Evolutionary conservation across 768 basidiomycete species (phyloP).

Genomic region (Zangia roseola): DNA sequence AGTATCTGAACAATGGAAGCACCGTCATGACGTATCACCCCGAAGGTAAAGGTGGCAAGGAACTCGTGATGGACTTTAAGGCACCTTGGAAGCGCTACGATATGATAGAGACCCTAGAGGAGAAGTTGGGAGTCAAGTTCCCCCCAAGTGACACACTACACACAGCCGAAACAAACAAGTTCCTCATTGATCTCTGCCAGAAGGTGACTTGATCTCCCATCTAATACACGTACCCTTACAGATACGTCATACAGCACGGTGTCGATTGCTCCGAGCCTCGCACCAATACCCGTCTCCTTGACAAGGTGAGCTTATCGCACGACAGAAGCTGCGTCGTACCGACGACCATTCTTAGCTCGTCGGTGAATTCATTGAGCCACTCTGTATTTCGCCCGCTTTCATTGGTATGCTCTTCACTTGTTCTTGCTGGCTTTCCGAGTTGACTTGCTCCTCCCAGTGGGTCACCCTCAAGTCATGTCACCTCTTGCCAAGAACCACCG

Average conservation of each 20-base stretch:
- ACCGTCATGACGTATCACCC: constrained; percentile 87
- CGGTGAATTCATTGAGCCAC: constrained; percentile 95
- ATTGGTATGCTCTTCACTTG: constrained; percentile 54
- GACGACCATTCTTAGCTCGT: constrained; percentile 61
- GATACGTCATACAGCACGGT: constrained; percentile 60
- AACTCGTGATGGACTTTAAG: constrained; percentile 81
- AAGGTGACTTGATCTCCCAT: constrained; percentile 53
- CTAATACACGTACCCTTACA: not conserved
- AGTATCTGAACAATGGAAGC: constrained; percentile 75
- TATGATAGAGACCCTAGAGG: constrained; percentile 96
- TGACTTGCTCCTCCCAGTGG: constrained; percentile 49
- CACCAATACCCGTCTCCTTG: constrained; percentile 91
- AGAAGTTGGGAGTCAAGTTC: constrained; percentile 90
- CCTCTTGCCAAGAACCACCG: constrained; percentile 99
- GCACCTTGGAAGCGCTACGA: constrained; percentile 98
- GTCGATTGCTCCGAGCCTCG: constrained; percentile 96
- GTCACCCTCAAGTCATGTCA: constrained; percentile 99
- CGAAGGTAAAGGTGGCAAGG: constrained; percentile 83
- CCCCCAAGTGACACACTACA: constrained; percentile 90
- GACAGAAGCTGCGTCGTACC: not conserved
- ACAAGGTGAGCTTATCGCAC: constrained; percentile 60
- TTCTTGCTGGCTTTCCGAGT: not conserved
- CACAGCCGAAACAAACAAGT: constrained; percentile 84
- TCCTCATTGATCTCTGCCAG: constrained; percentile 76
- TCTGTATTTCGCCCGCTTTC: constrained; percentile 95